phyloP scores from a whole-genome alignment of 208 protist species.

The Acanthamoeba healyi region DNA sequence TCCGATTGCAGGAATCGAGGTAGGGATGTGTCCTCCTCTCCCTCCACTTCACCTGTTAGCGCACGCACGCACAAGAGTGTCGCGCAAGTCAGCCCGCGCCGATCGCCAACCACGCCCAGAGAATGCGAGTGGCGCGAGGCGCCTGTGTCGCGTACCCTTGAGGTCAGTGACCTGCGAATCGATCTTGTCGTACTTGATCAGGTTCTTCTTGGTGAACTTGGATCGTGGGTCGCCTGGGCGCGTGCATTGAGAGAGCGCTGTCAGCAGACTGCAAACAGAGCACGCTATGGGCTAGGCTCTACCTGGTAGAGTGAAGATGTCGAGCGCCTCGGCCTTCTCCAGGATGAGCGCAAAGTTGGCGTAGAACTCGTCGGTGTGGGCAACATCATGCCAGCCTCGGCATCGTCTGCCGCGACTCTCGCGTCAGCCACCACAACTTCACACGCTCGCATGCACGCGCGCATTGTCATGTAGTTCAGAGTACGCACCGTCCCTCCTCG shows the following conservation, averaged over 20 bases:
- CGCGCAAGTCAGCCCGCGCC: too few species aligned
- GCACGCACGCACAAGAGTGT: background rate
- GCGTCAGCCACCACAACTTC: too few species aligned
- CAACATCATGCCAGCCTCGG: conserved; percentile 31
- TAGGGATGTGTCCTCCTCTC: background rate
- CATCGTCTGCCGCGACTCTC: background rate
- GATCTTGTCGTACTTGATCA: conserved; percentile 27
- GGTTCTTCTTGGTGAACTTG: conserved; percentile 42
- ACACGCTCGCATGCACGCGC: too few species aligned
- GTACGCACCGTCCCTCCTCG: background rate
- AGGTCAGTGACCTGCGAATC: background rate
- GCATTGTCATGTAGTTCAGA: background rate
- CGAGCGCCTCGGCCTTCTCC: conserved; percentile 11
- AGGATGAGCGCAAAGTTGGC: conserved; percentile 7
- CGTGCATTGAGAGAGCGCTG: background rate
- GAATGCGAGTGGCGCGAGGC: background rate
- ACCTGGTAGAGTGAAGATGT: conserved; percentile 27
- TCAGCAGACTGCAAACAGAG: background rate
- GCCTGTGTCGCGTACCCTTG: background rate
- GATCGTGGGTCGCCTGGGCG: background rate
- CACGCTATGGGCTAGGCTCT: too few species aligned
- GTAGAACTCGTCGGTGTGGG: conserved; percentile 32
- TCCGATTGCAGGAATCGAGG: background rate
- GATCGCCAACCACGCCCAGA: too few species aligned
- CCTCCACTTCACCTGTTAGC: conserved; percentile 26